Evolutionary conservation across 257 asterid genomes (phyloP).

Genomic region (Parsonsia alboflavescens): DNA sequence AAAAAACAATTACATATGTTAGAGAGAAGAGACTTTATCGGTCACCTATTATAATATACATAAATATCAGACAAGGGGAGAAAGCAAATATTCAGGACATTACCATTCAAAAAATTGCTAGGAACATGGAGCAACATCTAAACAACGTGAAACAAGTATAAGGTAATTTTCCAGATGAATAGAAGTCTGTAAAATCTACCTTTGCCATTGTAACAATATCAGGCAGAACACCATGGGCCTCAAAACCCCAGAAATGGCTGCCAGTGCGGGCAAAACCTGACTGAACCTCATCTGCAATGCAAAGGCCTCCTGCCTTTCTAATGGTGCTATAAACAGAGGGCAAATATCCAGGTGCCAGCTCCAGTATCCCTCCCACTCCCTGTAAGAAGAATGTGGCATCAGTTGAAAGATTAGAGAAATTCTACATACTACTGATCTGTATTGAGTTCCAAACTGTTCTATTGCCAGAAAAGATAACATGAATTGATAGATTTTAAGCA

Average conservation of each 20-base stretch:
- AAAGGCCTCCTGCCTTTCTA: slow-evolving; percentile 86
- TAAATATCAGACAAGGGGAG: neutral
- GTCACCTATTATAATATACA: neutral
- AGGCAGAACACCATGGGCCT: slow-evolving; percentile 86
- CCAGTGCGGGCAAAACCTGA: slow-evolving; percentile 93
- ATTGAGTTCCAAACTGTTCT: neutral
- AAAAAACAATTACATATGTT: neutral
- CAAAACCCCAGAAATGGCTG: slow-evolving; percentile 92
- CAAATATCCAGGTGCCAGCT: slow-evolving; percentile 94
- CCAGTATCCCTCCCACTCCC: slow-evolving; percentile 98
- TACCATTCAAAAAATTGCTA: neutral
- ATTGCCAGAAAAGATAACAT: slow-evolving; percentile 22
- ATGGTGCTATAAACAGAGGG: slow-evolving; percentile 67
- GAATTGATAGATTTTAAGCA: neutral
- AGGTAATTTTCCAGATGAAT: neutral
- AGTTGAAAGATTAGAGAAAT: slow-evolving; percentile 3
- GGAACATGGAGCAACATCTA: neutral
- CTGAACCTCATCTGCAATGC: slow-evolving; percentile 96
- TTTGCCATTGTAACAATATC: slow-evolving; percentile 98
- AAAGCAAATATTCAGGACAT: neutral
- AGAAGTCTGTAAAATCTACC: slow-evolving; percentile 31
- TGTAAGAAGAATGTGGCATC: slow-evolving; percentile 23
- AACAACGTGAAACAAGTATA: neutral
- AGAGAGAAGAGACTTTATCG: neutral
- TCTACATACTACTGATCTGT: neutral